phyloP scores from a whole-genome alignment of 2,329 filamentous ascomycete genomes.

The Calonectria montana region DNA sequence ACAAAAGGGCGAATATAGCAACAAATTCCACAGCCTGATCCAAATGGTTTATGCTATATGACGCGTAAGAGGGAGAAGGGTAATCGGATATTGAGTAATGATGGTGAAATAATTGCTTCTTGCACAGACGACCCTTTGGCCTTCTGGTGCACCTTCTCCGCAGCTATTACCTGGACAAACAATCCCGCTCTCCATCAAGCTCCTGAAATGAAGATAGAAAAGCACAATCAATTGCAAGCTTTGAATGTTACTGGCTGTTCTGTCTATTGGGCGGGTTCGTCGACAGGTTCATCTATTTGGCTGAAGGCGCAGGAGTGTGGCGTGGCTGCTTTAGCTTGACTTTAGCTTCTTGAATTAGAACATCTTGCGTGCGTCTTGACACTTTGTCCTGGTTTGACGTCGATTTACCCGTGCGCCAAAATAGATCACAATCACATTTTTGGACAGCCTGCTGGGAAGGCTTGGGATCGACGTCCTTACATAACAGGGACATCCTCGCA shows the following conservation, averaged over 20 bases:
- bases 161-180: background rate
- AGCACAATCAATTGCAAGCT: background rate
- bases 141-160: no score
- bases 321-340: background rate
- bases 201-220: background rate
- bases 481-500: background rate
- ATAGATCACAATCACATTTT: background rate
- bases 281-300: background rate
- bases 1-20: background rate
- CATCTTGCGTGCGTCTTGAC: background rate
- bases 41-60: background rate
- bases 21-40: background rate
- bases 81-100: background rate
- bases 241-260: background rate
- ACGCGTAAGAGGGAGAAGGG: background rate
- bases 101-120: background rate
- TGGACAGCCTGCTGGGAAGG: background rate
- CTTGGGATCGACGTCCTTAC: background rate
- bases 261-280: background rate
- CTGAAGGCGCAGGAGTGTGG: constrained; percentile 1
- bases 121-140: background rate
- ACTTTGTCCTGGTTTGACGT: background rate
- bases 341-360: background rate
- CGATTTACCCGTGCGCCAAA: background rate
- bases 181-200: background rate